Evolutionary conservation across 2,329 filamentous ascomycete species (phyloP).

Genomic region (Trichoderma gracile): DNA sequence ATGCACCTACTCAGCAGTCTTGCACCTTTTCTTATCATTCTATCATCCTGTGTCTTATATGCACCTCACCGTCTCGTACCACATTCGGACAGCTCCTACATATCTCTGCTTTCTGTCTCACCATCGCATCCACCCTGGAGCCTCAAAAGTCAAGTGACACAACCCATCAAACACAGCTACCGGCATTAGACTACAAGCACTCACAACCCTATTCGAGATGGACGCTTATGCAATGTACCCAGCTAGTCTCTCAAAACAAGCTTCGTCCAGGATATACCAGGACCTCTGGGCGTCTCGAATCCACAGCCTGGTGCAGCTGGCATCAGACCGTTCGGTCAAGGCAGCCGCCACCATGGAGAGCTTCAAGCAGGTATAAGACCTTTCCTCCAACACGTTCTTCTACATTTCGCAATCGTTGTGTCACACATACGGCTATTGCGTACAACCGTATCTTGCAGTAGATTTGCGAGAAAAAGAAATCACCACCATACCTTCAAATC

Average conservation of each 20-base stretch:
- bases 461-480: background rate
- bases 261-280: constrained; percentile 51
- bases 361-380: constrained; percentile 40
- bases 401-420: background rate
- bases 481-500: background rate
- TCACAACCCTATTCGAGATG: constrained; percentile 38
- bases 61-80: background rate
- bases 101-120: background rate
- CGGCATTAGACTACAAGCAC: no score
- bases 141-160: constrained; percentile 14
- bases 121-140: background rate
- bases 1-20: background rate
- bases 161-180: background rate
- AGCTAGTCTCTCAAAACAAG: constrained; percentile 46
- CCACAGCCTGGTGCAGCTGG: constrained; percentile 39
- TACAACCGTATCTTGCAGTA: background rate
- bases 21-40: background rate
- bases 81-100: background rate
- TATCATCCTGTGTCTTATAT: background rate
- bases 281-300: constrained; percentile 49
- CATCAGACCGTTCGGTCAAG: constrained; percentile 36
- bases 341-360: constrained; percentile 37
- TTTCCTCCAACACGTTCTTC: background rate
- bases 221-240: constrained; percentile 55
- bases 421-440: background rate